Evolutionary conservation across 352 stramenopile genomes (phyloP), one percentile per base, ranked within the genome.

Genomic region (Pythium oligandrum): DNA sequence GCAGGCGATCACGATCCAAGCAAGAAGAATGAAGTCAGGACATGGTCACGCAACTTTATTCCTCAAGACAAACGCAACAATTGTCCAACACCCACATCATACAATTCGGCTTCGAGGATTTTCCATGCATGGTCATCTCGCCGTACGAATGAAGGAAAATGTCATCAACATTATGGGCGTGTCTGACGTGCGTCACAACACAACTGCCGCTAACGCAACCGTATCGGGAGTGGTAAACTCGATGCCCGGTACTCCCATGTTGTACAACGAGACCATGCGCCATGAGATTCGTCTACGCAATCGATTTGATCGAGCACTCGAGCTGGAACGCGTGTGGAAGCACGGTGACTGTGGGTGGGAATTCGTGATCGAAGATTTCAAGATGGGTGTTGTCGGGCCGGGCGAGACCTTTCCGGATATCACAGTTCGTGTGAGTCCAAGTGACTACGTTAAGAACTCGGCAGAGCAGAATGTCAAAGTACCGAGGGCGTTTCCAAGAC

Each of bases 241-340:
- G 43, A 48, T 48, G 43, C 43, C 43, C 43, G 43, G 43, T 30
- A 30, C 9, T 48, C 1, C 9, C 43, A 39, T 40, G 46, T 11
- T 35, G n/a, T 11, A 11, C 17, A 26, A 17, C 46, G 34, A 51
- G 2, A 39, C 30, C 46, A 39, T 39, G 46, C 34, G 34, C 17
- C 46, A 39, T 37, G 31, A 40, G 17, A 11, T 61, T 7, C 40
- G 12, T 6, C 50, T 64, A 6, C 40, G 49, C 34, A 84, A 84
- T 47, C 44, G 49, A 34, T 85, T 84, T 47, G 63, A 82, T 42
- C 40, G 49, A 6, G 49, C 66, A 6, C 53, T 86, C 10, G 65
- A 82, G 48, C 42, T 83, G 9, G 63, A 84, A 46, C 61, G 56
- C 37, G 66, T 82, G 31, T 84, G 65, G 63, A 49, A 81, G 7